phyloP scores from a whole-genome alignment of 768 basidiomycete species.

The Macrolepiota albuminosa region DNA sequence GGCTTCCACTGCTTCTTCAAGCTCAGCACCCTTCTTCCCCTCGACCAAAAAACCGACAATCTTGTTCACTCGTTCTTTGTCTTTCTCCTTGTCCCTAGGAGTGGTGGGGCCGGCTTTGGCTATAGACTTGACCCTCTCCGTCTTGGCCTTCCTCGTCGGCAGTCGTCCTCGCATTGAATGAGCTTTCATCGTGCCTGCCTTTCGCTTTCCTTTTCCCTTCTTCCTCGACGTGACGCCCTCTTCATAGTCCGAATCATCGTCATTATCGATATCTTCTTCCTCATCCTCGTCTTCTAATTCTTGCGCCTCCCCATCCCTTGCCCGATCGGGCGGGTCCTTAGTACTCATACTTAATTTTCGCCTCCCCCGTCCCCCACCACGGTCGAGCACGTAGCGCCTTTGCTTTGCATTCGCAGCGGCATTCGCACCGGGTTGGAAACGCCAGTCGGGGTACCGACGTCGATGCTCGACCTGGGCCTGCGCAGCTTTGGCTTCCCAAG shows the following conservation, averaged over 20 bases:
- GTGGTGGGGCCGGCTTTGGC: not conserved
- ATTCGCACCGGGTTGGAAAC: slow-evolving; percentile 63
- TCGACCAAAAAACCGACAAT: slow-evolving; percentile 65
- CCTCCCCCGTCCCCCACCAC: not conserved
- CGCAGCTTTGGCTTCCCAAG: slow-evolving; percentile 73
- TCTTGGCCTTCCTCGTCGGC: slow-evolving; percentile 15
- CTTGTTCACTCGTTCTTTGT: slow-evolving; percentile 48
- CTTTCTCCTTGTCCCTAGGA: not conserved
- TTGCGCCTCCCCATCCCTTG: too few relatives aligned
- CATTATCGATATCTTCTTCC: not conserved
- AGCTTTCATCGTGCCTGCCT: not conserved
- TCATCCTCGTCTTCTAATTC: not conserved
- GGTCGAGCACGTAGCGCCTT: slow-evolving; percentile 11
- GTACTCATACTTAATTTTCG: not conserved
- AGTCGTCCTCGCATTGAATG: not conserved
- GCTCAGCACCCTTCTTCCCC: slow-evolving; percentile 59
- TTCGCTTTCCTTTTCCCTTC: not conserved
- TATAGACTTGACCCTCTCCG: not conserved
- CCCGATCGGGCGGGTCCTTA: not conserved
- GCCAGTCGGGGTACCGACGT: slow-evolving; percentile 73
- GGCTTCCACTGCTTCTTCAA: slow-evolving; percentile 58
- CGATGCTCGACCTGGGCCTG: slow-evolving; percentile 70
- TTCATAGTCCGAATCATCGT: too few relatives aligned
- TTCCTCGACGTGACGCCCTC: not conserved
- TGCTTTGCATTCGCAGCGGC: slow-evolving; percentile 26